phyloP scores from a whole-genome alignment of 306 rosid species.

The Neltuma alba region DNA sequence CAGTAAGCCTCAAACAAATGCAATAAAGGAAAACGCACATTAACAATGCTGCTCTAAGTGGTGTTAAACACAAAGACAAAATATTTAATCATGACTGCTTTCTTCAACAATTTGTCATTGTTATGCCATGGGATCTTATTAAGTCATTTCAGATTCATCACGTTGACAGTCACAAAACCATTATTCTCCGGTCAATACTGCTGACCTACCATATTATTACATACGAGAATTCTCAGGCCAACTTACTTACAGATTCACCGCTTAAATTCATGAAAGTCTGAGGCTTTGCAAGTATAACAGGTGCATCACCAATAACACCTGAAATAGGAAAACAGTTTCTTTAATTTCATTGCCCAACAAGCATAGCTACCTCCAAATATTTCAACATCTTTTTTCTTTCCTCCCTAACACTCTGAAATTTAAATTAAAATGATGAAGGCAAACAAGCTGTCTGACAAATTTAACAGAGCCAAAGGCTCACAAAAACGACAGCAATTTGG shows the following conservation, averaged over 20 bases:
- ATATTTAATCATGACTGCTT: neutral
- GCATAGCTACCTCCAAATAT: slow-evolving; percentile 7
- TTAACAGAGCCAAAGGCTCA: neutral
- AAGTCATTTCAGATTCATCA: neutral
- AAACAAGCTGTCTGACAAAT: neutral
- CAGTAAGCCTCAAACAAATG: slow-evolving; percentile 37
- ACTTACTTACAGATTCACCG: slow-evolving; percentile 96
- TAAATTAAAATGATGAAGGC: slow-evolving; percentile 21
- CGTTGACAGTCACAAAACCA: neutral
- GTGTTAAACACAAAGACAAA: neutral
- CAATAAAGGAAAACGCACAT: slow-evolving; percentile 10
- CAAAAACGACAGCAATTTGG: neutral
- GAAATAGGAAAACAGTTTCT: slow-evolving; percentile 34
- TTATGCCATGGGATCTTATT: neutral
- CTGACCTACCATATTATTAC: slow-evolving; percentile 21
- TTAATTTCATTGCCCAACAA: slow-evolving; percentile 14
- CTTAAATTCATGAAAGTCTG: slow-evolving; percentile 93
- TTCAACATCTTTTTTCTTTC: slow-evolving; percentile 5
- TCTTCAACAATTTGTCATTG: neutral
- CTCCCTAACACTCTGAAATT: slow-evolving; percentile 18
- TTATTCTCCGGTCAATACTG: slow-evolving; percentile 5
- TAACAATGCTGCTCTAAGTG: neutral
- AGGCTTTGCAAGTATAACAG: slow-evolving; percentile 87
- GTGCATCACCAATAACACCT: slow-evolving; percentile 82
- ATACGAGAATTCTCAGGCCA: slow-evolving; percentile 33